These are phyloP conservation scores for Mortierella sp. DNA, from an alignment of 371 early-diverging fungal species.

Conservation along the genomic window DNA sequence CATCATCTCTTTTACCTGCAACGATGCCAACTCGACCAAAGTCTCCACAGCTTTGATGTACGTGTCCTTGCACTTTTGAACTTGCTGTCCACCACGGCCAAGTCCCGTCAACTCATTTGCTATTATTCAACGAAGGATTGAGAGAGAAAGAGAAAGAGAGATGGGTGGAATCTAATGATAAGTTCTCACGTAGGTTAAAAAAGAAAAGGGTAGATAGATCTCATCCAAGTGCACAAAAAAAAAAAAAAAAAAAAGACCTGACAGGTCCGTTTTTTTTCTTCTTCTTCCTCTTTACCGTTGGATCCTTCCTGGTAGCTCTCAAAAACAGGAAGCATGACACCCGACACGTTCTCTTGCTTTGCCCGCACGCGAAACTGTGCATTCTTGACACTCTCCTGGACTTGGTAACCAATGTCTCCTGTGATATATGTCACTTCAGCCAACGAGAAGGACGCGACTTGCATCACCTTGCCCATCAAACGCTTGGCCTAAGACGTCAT, in stretches of 20 bases:
- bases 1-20: no score
- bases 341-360: conserved; percentile 97
- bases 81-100: conserved; percentile 97
- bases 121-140: conserved; percentile 24
- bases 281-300: conserved; percentile 67
- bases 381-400: conserved; percentile 91
- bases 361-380: conserved; percentile 94
- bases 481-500: conserved; percentile 83
- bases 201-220: no score
- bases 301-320: conserved; percentile 87
- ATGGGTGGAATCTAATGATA: no score
- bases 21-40: conserved; percentile 95
- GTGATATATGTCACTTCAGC: conserved; percentile 98
- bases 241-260: not conserved
- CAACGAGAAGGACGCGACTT: conserved; percentile 96
- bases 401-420: conserved; percentile 97
- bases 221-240: no score
- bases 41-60: conserved; percentile 95
- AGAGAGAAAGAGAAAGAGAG: conserved; percentile 38
- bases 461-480: conserved; percentile 98
- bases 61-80: conserved; percentile 93
- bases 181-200: no score
- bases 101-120: conserved; percentile 97
- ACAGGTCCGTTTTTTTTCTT: not conserved
- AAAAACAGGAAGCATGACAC: conserved; percentile 95